A percentile compares a stretch with the other conserved stretches of the same genome.
phyloP scores from a whole-genome alignment of 129 eudicot genomes.

The Scalesia atractyloides region DNA sequence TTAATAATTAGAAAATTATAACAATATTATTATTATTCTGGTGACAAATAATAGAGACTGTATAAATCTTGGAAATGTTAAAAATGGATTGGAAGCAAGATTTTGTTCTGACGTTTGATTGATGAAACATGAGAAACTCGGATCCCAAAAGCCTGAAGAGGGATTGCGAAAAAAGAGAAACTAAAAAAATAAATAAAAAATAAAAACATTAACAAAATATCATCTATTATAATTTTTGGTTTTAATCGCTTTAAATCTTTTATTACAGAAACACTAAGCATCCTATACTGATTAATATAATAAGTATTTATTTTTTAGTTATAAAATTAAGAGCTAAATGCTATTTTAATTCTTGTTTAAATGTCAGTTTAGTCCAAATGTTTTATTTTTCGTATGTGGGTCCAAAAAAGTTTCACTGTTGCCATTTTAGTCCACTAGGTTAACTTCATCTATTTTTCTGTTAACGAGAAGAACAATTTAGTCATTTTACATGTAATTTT shows the following conservation, averaged over 20 bases:
- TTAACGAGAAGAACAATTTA: no score
- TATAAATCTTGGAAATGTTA: slow-evolving; percentile 19
- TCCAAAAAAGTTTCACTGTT: no score
- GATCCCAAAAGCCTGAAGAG: slow-evolving; percentile 39
- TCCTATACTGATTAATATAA: neutral
- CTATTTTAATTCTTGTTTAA: no score
- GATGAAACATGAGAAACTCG: slow-evolving; percentile 37
- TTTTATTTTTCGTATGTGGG: no score
- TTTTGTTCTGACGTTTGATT: slow-evolving; percentile 32
- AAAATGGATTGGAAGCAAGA: slow-evolving; percentile 30
- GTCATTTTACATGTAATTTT: no score
- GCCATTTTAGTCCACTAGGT: no score
- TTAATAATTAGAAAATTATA: no score
- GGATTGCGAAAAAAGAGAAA: slow-evolving; percentile 2
- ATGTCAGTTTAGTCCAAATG: no score
- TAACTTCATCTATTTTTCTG: no score
- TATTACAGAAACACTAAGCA: neutral
- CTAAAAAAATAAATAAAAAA: neutral
- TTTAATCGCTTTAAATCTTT: neutral
- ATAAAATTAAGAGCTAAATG: no score
- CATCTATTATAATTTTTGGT: neutral
- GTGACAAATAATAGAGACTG: neutral
- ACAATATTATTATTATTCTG: neutral
- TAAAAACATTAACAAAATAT: neutral
- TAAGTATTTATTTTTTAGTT: neutral